Percentiles rank a stretch among this genome's conserved stretches.
Conservation (phyloP, 2,329 filamentous ascomycete genomes). For the Neofusicoccum parvum region DNA sequence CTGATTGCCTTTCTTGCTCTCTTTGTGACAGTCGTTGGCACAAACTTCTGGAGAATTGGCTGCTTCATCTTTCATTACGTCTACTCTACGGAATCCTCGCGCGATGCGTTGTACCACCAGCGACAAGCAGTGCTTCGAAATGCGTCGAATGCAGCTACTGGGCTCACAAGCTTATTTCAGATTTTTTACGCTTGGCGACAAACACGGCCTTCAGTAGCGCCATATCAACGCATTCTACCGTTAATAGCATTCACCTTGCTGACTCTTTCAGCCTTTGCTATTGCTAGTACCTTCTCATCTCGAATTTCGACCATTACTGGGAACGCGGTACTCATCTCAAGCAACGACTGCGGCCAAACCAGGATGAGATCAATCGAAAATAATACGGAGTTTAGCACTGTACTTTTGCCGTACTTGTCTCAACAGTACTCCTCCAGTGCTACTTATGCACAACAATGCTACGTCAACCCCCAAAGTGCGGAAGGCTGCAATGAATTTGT, state of each 20-base stretch:
- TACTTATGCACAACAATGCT: conserved; percentile 15
- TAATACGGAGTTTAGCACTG: not conserved
- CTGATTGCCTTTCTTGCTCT: not conserved
- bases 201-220: not conserved
- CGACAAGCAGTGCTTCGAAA: conserved; percentile 20
- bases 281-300: not conserved
- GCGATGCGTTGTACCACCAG: conserved; percentile 32
- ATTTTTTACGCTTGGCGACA: not conserved
- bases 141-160: not conserved
- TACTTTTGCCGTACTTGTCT: not conserved
- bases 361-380: not conserved
- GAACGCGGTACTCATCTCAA: not conserved
- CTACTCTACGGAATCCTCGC: conserved; percentile 23
- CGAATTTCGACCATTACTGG: not conserved
- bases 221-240: not conserved
- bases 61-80: conserved; percentile 27
- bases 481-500: conserved; percentile 19
- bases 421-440: not conserved
- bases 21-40: not conserved
- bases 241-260: not conserved
- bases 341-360: not conserved
- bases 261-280: not conserved
- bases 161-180: not conserved
- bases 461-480: not conserved
- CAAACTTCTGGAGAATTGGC: conserved; percentile 27